Evolutionary conservation across 1,284 basidiomycete genomes (phyloP), one percentile per base, ranked within the genome.

Genomic region (Trametes versicolor): DNA sequence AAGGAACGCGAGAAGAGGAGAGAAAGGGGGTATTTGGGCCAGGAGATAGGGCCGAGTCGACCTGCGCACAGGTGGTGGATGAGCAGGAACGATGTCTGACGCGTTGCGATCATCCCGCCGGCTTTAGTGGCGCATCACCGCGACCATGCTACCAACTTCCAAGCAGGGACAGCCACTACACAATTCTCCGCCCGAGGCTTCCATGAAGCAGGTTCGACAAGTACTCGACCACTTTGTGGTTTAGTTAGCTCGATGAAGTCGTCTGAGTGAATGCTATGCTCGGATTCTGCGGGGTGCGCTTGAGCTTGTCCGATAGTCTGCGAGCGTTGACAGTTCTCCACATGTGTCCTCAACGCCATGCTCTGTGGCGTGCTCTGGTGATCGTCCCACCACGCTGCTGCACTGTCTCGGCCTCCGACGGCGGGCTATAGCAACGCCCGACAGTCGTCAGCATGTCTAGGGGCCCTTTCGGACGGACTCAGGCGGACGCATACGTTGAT

Each of bases 121-220:
- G 49, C 9, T 52, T 36, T 60, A 25, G 58, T 60, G 58, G 58
- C 58, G 58, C 58, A 60, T 60, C 58, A 60, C 15, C 29, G 36
- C 58, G 47, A 47, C 58, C 39, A 41, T 36, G 50, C 50, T 51
- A 36, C 50, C 19, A 13, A 8, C 50, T 34, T 51, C 50, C 50
- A 34, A 51, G 32, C 29, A 51, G 6, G 50, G 34, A 51, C 50
- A 51, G 50, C 50, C 50, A 51, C 50, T 17, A 19, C 47, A 25
- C 47, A 17, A 45, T 45, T 41, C 43, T 21, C 21, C 19, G 43
- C 21, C 21, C 29, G 29, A 4, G 29, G 29, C 29, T 32, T 32
- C 29, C 29, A 8, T 32, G 29, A 3, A 32, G 29, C 8, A 32
- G 29, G 29, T 32, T 8, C 29, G 8, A 8, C 29, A 32, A 32